Conservation (phyloP, 1,139 yeast species). For the Blastobotrys capitulatus region DNA sequence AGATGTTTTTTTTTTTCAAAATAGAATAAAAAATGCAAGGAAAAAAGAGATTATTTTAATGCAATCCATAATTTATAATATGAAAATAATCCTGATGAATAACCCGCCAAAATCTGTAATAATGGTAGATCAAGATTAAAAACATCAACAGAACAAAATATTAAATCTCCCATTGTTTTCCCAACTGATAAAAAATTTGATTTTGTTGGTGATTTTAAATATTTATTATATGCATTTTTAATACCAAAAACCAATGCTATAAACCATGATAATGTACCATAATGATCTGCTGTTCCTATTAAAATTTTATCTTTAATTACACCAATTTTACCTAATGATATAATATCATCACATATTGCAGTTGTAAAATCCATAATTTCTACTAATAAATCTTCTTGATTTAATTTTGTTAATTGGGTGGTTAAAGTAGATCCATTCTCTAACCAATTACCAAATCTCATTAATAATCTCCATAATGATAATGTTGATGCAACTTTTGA, state of each 20-base stretch:
- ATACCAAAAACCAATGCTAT: conserved; percentile 24
- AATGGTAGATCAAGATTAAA: conserved; percentile 20
- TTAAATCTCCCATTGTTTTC: conserved; percentile 26
- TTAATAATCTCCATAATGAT: conserved; percentile 30
- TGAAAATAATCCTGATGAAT: conserved; percentile 25
- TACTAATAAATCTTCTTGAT: conserved; percentile 10
- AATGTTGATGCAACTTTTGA: conserved; percentile 25
- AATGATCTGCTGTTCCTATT: conserved; percentile 21
- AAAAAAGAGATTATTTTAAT: not conserved
- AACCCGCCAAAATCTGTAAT: conserved; percentile 26
- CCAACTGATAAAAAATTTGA: conserved; percentile 15
- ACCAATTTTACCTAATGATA: conserved; percentile 28
- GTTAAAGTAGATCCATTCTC: conserved; percentile 17
- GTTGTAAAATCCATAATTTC: conserved; percentile 26
- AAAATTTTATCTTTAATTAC: conserved; percentile 18
- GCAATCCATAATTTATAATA: conserved; percentile 27
- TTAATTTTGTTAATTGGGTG: conserved; percentile 1
- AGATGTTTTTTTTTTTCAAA: not conserved
- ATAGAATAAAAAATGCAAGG: too few species aligned
- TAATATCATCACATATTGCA: conserved; percentile 30
- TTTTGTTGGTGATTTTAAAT: conserved; percentile 7
- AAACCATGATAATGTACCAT: conserved; percentile 28
- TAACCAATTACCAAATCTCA: conserved; percentile 32
- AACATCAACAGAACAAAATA: conserved; percentile 28
- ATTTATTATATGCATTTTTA: conserved; percentile 16